Evolutionary conservation across 2,329 filamentous ascomycete genomes (phyloP).

Genomic region (Acrodontium crateriforme): DNA sequence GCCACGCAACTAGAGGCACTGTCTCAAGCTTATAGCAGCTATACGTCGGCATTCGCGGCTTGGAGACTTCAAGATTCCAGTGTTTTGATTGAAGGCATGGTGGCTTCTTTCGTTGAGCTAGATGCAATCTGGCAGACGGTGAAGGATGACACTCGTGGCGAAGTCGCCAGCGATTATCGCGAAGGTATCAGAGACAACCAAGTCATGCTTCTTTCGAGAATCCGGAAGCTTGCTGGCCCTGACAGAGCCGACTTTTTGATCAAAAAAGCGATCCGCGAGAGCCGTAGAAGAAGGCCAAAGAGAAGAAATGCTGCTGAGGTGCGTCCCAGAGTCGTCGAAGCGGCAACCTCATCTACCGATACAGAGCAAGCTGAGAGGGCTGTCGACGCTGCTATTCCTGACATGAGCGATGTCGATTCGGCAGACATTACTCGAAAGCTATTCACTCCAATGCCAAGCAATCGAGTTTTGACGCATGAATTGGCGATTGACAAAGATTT

Average conservation of each 20-base stretch:
- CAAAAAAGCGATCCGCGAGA: constrained; percentile 59
- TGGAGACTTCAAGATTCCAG: constrained; percentile 74
- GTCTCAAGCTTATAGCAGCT: constrained; percentile 57
- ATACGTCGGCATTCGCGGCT: constrained; percentile 64
- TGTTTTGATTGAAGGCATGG: constrained; percentile 67
- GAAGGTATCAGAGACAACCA: constrained; percentile 73
- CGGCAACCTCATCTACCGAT: constrained; percentile 1
- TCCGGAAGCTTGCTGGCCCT: constrained; percentile 62
- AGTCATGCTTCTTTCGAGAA: constrained; percentile 61
- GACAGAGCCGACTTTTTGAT: constrained; percentile 60
- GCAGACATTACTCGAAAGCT: constrained; percentile 23
- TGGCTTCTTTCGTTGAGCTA: constrained; percentile 73
- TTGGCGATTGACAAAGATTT: constrained; percentile 68
- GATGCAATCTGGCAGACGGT: constrained; percentile 75
- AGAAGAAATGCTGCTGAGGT: constrained; percentile 57
- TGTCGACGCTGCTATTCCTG: constrained; percentile 8
- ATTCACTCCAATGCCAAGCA: constrained; percentile 54
- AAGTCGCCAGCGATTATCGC: constrained; percentile 61
- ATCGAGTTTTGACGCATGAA: constrained; percentile 64
- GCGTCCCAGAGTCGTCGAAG: constrained; percentile 47
- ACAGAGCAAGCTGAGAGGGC: constrained; percentile 6
- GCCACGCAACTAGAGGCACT: constrained; percentile 48
- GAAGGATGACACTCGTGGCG: constrained; percentile 60
- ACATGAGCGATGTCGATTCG: constrained; percentile 14
- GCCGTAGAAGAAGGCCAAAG: constrained; percentile 48